Evolutionary conservation across 805 yeast genomes (phyloP), one percentile per base, ranked within the genome.

Genomic region (Candida palmyrensis): DNA sequence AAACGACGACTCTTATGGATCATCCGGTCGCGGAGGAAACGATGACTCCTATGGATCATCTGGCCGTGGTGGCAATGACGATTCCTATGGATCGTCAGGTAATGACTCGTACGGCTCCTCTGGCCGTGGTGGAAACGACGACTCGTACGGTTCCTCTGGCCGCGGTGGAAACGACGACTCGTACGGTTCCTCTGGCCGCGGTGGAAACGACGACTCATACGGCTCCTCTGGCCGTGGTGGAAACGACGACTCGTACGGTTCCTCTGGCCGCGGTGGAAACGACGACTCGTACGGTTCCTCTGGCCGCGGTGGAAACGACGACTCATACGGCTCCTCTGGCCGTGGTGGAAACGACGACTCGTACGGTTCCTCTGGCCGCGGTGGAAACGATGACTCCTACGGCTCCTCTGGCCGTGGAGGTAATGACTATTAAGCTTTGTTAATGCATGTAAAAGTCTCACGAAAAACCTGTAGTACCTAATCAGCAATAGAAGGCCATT

Each of bases 181-280:
- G 4, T 42, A 44, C 28, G 48, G 53, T 20, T 42, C 46, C n/a
- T 33, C 41, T 6, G 24, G 27, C 26, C 10, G 30, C 13, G 31
- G 23, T 6, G 31, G 31, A 19, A 10, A 29, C 34, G 25, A 30
- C 23, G 41, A 39, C 35, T 39, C 48, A 5, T 46, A 44, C 28
- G 54, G 51, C 13, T 41, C 47, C 10, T 41, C 39, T 16, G 37
- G 39, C 21, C 27, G 37, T 17, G 38, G 39, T 25, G 43, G 42
- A 38, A 37, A 41, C 16, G 43, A 29, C 16, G 45, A 45, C 29
- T 46, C 57, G 2, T 53, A 53, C 37, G 58, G 59, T 13, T 44
- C 55, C 18, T 36, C 38, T 21, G 27, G 30, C 32, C 30, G 39
- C 13, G 41, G 29, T 18, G 39, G 37, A 11, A 26, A 29, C 13